Evolutionary conservation across 345 rosid genomes (phyloP).

Genomic region (Carallia pectinifolia): DNA sequence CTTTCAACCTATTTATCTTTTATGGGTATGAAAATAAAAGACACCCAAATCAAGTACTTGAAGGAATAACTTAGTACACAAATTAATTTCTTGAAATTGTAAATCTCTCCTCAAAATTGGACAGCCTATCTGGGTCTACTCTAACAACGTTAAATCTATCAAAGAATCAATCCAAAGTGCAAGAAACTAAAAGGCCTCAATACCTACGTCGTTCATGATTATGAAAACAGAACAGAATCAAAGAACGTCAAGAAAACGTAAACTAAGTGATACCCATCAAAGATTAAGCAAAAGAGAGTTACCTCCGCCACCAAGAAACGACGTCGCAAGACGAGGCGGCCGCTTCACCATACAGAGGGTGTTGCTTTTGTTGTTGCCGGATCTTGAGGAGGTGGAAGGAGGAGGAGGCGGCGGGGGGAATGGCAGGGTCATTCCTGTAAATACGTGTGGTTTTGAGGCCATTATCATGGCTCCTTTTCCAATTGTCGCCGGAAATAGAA

Average conservation of each 20-base stretch:
- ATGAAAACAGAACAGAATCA: not conserved
- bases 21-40: too few relatives aligned
- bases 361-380: constrained; percentile 12
- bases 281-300: not conserved
- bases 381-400: constrained; percentile 32
- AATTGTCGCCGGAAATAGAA: too few relatives aligned
- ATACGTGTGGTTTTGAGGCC: constrained; percentile 37
- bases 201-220: not conserved
- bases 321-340: constrained; percentile 31
- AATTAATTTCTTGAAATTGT: not conserved
- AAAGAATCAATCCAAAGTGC: not conserved
- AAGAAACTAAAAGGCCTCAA: not conserved
- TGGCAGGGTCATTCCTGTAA: constrained; percentile 39
- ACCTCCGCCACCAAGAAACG: constrained; percentile 52
- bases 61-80: not conserved
- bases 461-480: not conserved
- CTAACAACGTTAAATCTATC: not conserved
- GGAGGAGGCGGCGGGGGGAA: constrained; percentile 29
- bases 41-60: too few relatives aligned
- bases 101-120: not conserved
- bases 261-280: not conserved
- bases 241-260: not conserved
- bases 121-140: not conserved
- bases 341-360: constrained; percentile 30
- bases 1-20: not conserved